Conservation (phyloP, 371 early-diverging fungal species). For the Mortierella sp. region DNA sequence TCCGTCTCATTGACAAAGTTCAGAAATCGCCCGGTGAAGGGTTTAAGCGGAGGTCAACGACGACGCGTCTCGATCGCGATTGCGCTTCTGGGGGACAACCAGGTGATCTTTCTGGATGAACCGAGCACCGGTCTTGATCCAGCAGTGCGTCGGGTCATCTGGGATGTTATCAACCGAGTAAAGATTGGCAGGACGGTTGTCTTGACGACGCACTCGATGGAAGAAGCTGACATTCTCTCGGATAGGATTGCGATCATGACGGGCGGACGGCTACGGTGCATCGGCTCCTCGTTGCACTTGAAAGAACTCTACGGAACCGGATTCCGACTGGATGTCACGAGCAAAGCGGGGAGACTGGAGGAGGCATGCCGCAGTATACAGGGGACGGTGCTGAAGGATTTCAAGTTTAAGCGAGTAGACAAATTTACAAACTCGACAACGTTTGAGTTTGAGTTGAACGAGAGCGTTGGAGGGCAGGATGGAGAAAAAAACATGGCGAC, state of each 20-base stretch:
- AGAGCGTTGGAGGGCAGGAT: constrained; percentile 1
- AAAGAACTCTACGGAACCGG: constrained; percentile 78
- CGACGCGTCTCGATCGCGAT: constrained; percentile 65
- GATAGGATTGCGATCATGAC: constrained; percentile 76
- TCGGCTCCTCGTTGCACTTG: constrained; percentile 67
- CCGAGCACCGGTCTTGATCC: constrained; percentile 75
- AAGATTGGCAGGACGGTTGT: constrained; percentile 69
- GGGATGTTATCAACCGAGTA: constrained; percentile 73
- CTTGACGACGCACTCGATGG: constrained; percentile 79
- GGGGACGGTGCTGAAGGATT: constrained; percentile 10
- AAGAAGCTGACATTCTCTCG: constrained; percentile 76
- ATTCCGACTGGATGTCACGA: constrained; percentile 63
- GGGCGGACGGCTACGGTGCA: constrained; percentile 70
- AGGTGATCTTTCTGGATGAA: constrained; percentile 66
- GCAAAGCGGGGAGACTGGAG: constrained; percentile 40
- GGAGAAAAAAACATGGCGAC: no score
- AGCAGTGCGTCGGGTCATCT: constrained; percentile 74
- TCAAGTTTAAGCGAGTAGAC: constrained; percentile 41
- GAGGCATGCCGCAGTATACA: constrained; percentile 50
- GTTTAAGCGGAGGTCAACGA: constrained; percentile 67
- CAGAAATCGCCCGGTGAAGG: constrained; percentile 63
- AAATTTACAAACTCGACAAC: constrained; percentile 59
- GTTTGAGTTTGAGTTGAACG: constrained; percentile 62
- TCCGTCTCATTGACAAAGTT: constrained; percentile 64
- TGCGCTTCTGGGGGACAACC: constrained; percentile 59